Conservation (phyloP, 306 rosid genomes). For the Alnus glutinosa region DNA sequence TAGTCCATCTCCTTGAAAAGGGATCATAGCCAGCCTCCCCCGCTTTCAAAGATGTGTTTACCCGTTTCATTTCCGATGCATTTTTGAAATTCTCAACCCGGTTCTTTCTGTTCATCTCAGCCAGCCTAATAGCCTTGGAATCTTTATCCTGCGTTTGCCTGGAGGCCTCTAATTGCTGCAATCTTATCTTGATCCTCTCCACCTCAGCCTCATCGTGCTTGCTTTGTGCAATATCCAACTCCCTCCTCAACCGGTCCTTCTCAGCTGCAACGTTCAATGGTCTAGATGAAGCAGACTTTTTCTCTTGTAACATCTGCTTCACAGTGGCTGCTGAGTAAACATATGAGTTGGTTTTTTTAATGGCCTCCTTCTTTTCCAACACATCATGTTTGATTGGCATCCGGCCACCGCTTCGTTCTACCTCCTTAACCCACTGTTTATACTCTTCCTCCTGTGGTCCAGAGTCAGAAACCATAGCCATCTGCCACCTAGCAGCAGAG, state of each 20-base stretch:
- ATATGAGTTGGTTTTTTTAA: slow-evolving; percentile 60
- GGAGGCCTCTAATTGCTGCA: slow-evolving; percentile 74
- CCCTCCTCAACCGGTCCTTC: slow-evolving; percentile 79
- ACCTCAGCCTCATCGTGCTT: slow-evolving; percentile 60
- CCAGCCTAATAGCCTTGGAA: slow-evolving; percentile 77
- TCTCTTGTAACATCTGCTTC: slow-evolving; percentile 90
- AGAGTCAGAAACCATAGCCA: slow-evolving; percentile 94
- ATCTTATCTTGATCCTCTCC: slow-evolving; percentile 64
- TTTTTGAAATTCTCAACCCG: slow-evolving; percentile 94
- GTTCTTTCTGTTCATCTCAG: slow-evolving; percentile 95
- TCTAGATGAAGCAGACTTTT: slow-evolving; percentile 76
- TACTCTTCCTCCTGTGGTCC: slow-evolving; percentile 77
- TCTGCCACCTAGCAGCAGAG: slow-evolving; percentile 97
- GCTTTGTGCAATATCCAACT: slow-evolving; percentile 69
- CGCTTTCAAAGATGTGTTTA: slow-evolving; percentile 56
- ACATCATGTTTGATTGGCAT: slow-evolving; percentile 68
- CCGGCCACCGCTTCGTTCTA: slow-evolving; percentile 76
- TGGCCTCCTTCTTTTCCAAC: slow-evolving; percentile 61
- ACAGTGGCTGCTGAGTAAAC: slow-evolving; percentile 93
- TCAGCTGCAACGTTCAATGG: slow-evolving; percentile 89
- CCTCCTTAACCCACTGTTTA: slow-evolving; percentile 89
- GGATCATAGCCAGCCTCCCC: slow-evolving; percentile 99
- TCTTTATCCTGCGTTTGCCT: slow-evolving; percentile 53
- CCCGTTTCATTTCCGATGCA: slow-evolving; percentile 74
- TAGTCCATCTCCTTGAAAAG: slow-evolving; percentile 98